phyloP scores from a whole-genome alignment of 352 stramenopile species.

The Phytophthora boehmeriae region DNA sequence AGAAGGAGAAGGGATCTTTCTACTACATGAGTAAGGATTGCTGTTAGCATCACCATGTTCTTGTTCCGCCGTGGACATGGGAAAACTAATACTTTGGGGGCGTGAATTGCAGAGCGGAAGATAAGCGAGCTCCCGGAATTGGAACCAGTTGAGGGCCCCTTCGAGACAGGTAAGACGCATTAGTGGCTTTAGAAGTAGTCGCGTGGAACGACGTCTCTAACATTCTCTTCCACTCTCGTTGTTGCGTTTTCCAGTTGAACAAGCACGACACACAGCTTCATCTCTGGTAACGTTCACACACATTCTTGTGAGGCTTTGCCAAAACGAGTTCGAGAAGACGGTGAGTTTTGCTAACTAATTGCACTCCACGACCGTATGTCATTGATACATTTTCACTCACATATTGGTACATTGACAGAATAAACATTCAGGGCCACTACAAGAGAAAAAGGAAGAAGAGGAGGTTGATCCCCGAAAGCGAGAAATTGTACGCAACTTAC shows the following conservation, averaged over 20 bases:
- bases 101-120: conserved; percentile 44
- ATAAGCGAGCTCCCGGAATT: conserved; percentile 60
- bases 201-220: not conserved
- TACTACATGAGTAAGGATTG: conserved; percentile 60
- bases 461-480: conserved; percentile 52
- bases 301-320: conserved; percentile 77
- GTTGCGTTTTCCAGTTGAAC: conserved; percentile 25
- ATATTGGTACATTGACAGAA: conserved; percentile 35
- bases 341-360: conserved; percentile 23
- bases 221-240: not conserved
- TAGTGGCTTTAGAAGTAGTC: not conserved
- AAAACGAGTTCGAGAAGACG: conserved; percentile 84
- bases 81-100: not conserved
- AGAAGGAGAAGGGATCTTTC: conserved; percentile 50
- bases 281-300: conserved; percentile 73
- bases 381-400: not conserved
- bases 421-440: conserved; percentile 38
- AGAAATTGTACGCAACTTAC: conserved; percentile 49
- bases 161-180: conserved; percentile 38
- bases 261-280: conserved; percentile 49
- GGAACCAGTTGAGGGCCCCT: conserved; percentile 70
- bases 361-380: too few relatives aligned
- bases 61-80: too few relatives aligned
- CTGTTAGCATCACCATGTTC: not conserved
- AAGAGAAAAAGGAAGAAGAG: conserved; percentile 48